Percentiles rank a stretch among this genome's conserved stretches.
Conservation (phyloP, 306 rosid genomes). For the Hylodesmum podocarpum region DNA sequence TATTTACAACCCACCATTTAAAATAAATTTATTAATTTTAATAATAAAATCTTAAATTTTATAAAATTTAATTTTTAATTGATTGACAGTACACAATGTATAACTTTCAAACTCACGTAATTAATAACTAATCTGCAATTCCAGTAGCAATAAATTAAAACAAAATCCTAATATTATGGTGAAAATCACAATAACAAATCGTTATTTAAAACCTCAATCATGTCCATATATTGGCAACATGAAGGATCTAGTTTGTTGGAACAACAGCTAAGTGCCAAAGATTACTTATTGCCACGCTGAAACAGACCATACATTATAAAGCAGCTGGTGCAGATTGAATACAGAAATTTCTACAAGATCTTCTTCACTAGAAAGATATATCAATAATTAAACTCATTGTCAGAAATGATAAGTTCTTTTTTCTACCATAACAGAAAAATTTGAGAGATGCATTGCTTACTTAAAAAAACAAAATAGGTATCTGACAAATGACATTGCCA, state of each 20-base stretch:
- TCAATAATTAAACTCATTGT: neutral
- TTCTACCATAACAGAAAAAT: constrained; percentile 8
- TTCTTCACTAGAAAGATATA: neutral
- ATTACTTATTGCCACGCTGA: constrained; percentile 9
- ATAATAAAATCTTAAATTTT: too few relatives aligned
- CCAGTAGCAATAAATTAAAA: too few relatives aligned
- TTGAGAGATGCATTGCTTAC: neutral
- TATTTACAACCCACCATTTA: too few relatives aligned
- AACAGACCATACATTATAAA: neutral
- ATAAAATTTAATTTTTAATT: too few relatives aligned
- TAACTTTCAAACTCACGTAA: too few relatives aligned
- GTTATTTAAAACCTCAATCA: neutral
- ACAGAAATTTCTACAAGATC: constrained; percentile 4
- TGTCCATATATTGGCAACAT: neutral
- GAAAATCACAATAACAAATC: too few relatives aligned
- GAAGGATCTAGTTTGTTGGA: neutral
- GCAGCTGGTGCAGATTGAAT: neutral
- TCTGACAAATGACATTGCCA: constrained; percentile 6
- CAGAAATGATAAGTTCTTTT: constrained; percentile 13
- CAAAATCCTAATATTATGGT: too few relatives aligned
- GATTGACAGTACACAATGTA: too few relatives aligned
- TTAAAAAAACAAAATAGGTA: neutral
- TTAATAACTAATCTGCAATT: too few relatives aligned
- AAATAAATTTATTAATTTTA: too few relatives aligned
- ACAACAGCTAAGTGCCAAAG: neutral